Conservation (phyloP, 768 basidiomycete genomes). For the Podaxis carcinomalis region DNA sequence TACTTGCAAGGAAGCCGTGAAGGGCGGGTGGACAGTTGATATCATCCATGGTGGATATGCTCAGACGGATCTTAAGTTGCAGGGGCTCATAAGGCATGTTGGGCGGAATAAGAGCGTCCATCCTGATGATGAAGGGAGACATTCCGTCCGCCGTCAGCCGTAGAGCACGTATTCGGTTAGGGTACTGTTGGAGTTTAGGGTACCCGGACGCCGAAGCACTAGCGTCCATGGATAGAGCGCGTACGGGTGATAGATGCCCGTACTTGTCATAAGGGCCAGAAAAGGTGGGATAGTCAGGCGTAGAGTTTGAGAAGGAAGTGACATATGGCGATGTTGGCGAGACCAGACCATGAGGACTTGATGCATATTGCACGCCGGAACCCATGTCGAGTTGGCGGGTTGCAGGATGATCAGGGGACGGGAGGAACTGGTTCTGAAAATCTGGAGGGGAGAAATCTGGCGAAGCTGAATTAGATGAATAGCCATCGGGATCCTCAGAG, state of each 20-base stretch:
- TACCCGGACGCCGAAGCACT: constrained; percentile 24
- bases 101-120: constrained; percentile 42
- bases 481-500: constrained; percentile 36
- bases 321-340: constrained; percentile 3
- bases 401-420: constrained; percentile 37
- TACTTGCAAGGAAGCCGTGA: constrained; percentile 58
- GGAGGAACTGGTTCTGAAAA: constrained; percentile 39
- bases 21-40: constrained; percentile 48
- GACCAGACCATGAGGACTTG: background rate
- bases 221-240: constrained; percentile 26
- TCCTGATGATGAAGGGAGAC: constrained; percentile 54
- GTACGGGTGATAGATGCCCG: constrained; percentile 4
- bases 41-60: constrained; percentile 52
- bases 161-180: constrained; percentile 35
- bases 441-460: constrained; percentile 45
- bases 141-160: constrained; percentile 66
- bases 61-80: constrained; percentile 52
- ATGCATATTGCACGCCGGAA: background rate
- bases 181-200: constrained; percentile 15
- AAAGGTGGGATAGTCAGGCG: constrained; percentile 4
- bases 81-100: constrained; percentile 7
- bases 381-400: constrained; percentile 16
- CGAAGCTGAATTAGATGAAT: constrained; percentile 35
- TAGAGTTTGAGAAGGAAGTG: constrained; percentile 1
- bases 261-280: constrained; percentile 2